These are phyloP conservation scores for Alternaria postmessia DNA, from an alignment of 2,329 filamentous ascomycete species.

Conservation along the genomic window DNA sequence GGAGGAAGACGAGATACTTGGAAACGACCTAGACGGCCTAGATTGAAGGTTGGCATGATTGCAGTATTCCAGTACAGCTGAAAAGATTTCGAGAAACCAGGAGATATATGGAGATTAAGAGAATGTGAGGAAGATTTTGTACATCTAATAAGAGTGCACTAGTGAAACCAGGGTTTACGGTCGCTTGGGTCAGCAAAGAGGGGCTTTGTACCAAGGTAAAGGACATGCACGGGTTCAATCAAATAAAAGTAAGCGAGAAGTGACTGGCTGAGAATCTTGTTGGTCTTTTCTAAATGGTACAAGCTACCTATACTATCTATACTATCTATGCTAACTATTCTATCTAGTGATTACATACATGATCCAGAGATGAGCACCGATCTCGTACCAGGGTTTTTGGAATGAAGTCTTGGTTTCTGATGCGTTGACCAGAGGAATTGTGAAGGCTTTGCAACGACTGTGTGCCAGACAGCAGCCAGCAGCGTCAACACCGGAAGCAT, in stretches of 20 bases:
- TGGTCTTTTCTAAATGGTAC: neutral
- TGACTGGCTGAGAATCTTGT: neutral
- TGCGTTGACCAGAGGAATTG: neutral
- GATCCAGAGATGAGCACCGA: neutral
- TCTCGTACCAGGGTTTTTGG: neutral
- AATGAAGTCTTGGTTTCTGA: neutral
- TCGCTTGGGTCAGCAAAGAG: neutral
- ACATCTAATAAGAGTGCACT: neutral
- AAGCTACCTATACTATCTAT: neutral
- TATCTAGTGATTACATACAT: conserved; percentile 7
- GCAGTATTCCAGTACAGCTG: neutral
- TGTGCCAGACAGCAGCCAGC: neutral
- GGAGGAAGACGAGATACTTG: conserved; percentile 4
- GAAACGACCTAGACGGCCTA: conserved; percentile 6
- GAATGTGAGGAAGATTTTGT: neutral
- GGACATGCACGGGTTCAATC: neutral
- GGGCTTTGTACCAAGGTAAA: conserved; percentile 1
- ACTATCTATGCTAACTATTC: neutral
- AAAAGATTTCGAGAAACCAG: neutral
- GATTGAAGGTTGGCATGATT: neutral
- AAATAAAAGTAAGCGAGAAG: neutral
- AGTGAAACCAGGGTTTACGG: conserved; percentile 1
- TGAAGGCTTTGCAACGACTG: neutral
- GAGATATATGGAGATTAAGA: neutral
- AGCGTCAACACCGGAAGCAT: neutral